phyloP scores from a whole-genome alignment of 129 eudicot genomes.

The Gnaphalium uliginosum region DNA sequence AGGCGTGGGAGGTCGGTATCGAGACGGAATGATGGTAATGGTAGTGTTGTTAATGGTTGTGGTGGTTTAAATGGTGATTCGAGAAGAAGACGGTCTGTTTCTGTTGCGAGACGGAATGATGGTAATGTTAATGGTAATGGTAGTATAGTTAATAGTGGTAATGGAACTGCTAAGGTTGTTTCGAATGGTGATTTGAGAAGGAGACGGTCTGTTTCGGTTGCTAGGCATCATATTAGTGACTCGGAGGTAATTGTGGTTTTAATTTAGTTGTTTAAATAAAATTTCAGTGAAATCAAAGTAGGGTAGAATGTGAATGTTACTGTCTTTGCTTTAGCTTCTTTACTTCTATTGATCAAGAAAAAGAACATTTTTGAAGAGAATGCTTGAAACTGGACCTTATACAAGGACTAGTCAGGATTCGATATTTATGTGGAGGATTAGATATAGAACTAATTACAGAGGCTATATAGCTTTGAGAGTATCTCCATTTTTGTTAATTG shows the following conservation, averaged over 20 bases:
- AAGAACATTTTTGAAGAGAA: background rate
- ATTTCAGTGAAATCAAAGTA: slow-evolving; percentile 4
- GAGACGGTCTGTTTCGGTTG: slow-evolving; percentile 84
- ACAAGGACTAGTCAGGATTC: background rate
- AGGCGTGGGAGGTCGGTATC: slow-evolving; percentile 84
- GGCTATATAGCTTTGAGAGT: background rate
- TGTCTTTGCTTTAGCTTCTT: slow-evolving; percentile 18
- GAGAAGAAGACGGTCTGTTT: slow-evolving; percentile 76
- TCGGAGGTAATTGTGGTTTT: slow-evolving; percentile 49
- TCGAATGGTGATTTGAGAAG: slow-evolving; percentile 53
- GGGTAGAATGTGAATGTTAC: background rate
- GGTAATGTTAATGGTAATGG: background rate
- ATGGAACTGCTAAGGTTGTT: slow-evolving; percentile 28
- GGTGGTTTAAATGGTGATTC: background rate
- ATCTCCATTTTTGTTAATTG: background rate
- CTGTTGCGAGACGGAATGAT: slow-evolving; percentile 61
- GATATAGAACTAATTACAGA: background rate
- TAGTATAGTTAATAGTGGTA: background rate
- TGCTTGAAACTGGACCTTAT: slow-evolving; percentile 3
- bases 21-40: slow-evolving; percentile 26
- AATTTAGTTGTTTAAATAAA: background rate
- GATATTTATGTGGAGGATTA: background rate
- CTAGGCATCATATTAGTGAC: slow-evolving; percentile 55
- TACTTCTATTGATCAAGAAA: background rate
- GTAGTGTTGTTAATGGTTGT: background rate